Conservation (phyloP, 1,284 basidiomycete genomes). For the Malassezia globosa region DNA sequence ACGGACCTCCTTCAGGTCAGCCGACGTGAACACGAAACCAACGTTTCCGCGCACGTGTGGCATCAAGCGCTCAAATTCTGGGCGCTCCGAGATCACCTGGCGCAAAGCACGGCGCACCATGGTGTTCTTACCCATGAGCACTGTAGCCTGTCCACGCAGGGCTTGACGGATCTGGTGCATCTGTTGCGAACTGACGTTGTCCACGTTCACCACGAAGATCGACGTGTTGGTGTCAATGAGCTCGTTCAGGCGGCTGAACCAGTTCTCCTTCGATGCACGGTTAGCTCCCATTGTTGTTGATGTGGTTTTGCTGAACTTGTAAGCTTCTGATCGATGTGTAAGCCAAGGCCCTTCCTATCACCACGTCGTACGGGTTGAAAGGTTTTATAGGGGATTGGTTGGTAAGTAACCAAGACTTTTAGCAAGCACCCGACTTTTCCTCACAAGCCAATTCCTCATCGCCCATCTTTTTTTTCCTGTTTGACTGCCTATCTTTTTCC, state of each 20-base stretch:
- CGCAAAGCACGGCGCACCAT: constrained; percentile 98
- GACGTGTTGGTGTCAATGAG: constrained; percentile 81
- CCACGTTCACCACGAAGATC: constrained; percentile 98
- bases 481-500: too few relatives aligned
- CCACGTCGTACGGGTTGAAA: constrained; percentile 37
- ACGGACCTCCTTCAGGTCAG: constrained; percentile 88
- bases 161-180: constrained; percentile 95
- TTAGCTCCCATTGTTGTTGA: constrained; percentile 66
- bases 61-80: constrained; percentile 89
- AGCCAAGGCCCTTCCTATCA: constrained; percentile 32
- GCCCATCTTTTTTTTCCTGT: too few relatives aligned
- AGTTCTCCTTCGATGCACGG: constrained; percentile 78
- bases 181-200: constrained; percentile 99
- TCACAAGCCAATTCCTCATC: too few relatives aligned
- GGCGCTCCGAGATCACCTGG: constrained; percentile 73
- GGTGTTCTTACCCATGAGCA: constrained; percentile 99
- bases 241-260: constrained; percentile 89
- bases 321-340: background rate
- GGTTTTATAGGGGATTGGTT: constrained; percentile 29
- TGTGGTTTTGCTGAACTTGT: background rate
- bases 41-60: constrained; percentile 95
- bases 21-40: constrained; percentile 92
- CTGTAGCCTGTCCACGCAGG: constrained; percentile 85
- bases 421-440: too few relatives aligned
- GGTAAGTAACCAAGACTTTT: too few relatives aligned